Conservation (phyloP, 2,329 filamentous ascomycete species). For the Chaetomiaceae sp. region DNA sequence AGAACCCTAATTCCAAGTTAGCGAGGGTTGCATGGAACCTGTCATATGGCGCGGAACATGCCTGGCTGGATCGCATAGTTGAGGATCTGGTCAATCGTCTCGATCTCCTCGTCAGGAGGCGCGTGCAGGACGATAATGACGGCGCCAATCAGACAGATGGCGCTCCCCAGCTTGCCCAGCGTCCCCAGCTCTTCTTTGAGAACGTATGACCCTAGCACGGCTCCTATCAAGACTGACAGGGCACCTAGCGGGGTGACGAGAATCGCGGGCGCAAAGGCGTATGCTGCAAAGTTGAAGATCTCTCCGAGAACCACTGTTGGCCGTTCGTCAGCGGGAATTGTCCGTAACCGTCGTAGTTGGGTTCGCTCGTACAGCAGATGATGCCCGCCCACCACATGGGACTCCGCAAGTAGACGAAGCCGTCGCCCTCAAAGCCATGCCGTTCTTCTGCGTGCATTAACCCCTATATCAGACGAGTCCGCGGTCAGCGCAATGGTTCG, state of each 20-base stretch:
- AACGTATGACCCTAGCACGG: slow-evolving; percentile 92
- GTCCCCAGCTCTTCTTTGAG: slow-evolving; percentile 85
- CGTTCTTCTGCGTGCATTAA: slow-evolving; percentile 84
- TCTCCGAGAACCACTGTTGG: slow-evolving; percentile 80
- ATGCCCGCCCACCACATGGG: slow-evolving; percentile 99
- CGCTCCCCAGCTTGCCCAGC: slow-evolving; percentile 89
- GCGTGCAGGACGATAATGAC: slow-evolving; percentile 98
- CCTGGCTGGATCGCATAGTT: slow-evolving; percentile 87
- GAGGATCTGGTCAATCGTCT: slow-evolving; percentile 88
- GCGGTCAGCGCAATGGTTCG: slow-evolving; percentile 22
- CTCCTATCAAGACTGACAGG: slow-evolving; percentile 89
- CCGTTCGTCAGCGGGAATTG: slow-evolving; percentile 18
- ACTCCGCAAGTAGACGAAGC: slow-evolving; percentile 88
- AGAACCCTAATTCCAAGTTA: slow-evolving; percentile 61
- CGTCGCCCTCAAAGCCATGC: slow-evolving; percentile 95
- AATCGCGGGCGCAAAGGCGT: slow-evolving; percentile 98
- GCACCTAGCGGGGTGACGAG: slow-evolving; percentile 93
- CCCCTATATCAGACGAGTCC: slow-evolving; percentile 50
- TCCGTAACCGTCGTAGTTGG: background rate
- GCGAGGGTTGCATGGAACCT: background rate
- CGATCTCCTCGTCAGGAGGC: slow-evolving; percentile 85
- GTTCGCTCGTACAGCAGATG: slow-evolving; percentile 63
- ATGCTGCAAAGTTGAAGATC: slow-evolving; percentile 95
- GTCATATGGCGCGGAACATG: slow-evolving; percentile 39
- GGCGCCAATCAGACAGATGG: slow-evolving; percentile 91